Evolutionary conservation across 1,139 yeast species (phyloP).

Genomic region (Debaryomyces nepalensis): DNA sequence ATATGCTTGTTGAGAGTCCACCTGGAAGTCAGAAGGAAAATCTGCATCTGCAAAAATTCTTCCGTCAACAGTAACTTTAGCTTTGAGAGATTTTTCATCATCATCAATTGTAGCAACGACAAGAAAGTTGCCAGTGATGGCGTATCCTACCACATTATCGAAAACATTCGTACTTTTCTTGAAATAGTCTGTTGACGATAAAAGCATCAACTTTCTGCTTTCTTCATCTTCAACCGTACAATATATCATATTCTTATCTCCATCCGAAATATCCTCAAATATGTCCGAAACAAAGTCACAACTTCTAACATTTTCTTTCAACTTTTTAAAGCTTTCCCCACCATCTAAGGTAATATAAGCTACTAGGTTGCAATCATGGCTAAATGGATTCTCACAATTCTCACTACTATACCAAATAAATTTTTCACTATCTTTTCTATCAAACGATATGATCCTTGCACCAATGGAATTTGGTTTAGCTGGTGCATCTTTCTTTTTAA

Average conservation of each 20-base stretch:
- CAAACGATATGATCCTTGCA: slow-evolving; percentile 56
- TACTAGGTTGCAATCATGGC: slow-evolving; percentile 52
- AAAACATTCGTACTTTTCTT: slow-evolving; percentile 27
- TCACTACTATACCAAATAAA: slow-evolving; percentile 73
- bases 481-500: slow-evolving; percentile 55
- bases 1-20: slow-evolving; percentile 74
- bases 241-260: slow-evolving; percentile 57
- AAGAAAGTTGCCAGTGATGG: slow-evolving; percentile 58
- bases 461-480: slow-evolving; percentile 43
- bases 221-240: slow-evolving; percentile 55
- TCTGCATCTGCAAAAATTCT: slow-evolving; percentile 72
- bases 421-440: slow-evolving; percentile 55
- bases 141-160: slow-evolving; percentile 45
- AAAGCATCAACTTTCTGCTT: slow-evolving; percentile 27
- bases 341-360: slow-evolving; percentile 67
- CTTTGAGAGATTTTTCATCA: slow-evolving; percentile 52
- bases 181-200: slow-evolving; percentile 35
- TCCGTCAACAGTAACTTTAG: slow-evolving; percentile 87
- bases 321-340: slow-evolving; percentile 61
- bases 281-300: slow-evolving; percentile 74
- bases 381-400: slow-evolving; percentile 53
- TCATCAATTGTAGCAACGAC: slow-evolving; percentile 66
- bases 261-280: slow-evolving; percentile 35
- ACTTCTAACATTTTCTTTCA: slow-evolving; percentile 53
- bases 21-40: slow-evolving; percentile 72